phyloP scores from a whole-genome alignment of 768 basidiomycete genomes.

The Pleurotus ostreatus region DNA sequence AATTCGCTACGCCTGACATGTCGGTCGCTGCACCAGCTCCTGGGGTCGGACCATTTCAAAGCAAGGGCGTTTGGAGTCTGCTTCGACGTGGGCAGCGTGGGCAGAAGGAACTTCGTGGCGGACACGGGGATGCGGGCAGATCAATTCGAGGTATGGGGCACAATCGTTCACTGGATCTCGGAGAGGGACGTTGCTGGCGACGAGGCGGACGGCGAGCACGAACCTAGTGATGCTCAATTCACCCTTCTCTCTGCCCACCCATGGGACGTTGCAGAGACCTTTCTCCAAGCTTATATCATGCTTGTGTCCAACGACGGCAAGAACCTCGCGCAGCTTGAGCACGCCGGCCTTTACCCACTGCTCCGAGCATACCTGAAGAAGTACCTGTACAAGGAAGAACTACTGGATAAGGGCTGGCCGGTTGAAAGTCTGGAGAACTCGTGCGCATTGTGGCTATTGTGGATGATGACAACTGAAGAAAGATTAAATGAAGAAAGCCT shows the following conservation, averaged over 20 bases:
- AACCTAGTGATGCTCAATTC: conserved; percentile 17
- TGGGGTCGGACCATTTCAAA: background rate
- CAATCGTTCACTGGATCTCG: too few species aligned
- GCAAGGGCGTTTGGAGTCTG: background rate
- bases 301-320: conserved; percentile 53
- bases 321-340: conserved; percentile 44
- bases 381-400: conserved; percentile 29
- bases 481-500: conserved; percentile 24
- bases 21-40: background rate
- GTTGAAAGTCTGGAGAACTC: conserved; percentile 41
- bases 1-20: background rate
- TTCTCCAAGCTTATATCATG: conserved; percentile 52
- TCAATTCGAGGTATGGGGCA: too few species aligned
- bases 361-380: conserved; percentile 14
- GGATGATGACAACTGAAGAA: conserved; percentile 43
- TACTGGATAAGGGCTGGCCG: conserved; percentile 41
- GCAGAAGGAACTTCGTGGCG: background rate
- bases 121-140: too few species aligned
- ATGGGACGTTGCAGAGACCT: conserved; percentile 28
- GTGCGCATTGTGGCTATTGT: conserved; percentile 52
- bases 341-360: conserved; percentile 37
- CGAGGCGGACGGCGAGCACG: too few species aligned
- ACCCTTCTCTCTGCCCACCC: conserved; percentile 27
- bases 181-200: too few species aligned
- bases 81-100: background rate